Base-by-base conservation (phyloP, 306 rosid genomes). In the Glycine soja region DNA sequence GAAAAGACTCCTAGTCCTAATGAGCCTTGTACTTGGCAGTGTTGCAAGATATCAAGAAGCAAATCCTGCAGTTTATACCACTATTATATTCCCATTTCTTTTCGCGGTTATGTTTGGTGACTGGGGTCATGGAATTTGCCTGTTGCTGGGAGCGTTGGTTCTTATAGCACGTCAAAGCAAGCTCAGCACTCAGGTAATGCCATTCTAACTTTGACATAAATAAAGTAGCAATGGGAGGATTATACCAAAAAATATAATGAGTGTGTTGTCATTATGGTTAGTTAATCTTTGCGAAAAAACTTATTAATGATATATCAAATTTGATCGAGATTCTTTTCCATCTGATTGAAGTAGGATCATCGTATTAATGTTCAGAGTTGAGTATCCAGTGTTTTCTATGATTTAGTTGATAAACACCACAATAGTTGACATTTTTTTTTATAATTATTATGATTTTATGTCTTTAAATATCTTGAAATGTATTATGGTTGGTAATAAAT, bases 81-180 rank as follows among this genome's bases (percentile, higher is more conserved):
- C 80, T 61, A 84, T 93, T 73, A 93, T 91, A 64, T 93, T 93
- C 86, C 98, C 98, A 9, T 93, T 93, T 90, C 95, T 93, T 79
- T 93, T 93, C 40, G 98, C 97, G 59, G 98, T 93, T 76, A 93
- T 93, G 98, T 93, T 91, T 90, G 98, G 98, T 74, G 98, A 93
- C 84, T 93, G 97, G 98, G 98, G 98, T 84, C 98, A 93, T 82
- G 98, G 98, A 84, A 91, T 90, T 83, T 93, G 98, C 87, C 85
- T 93, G 84, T 85, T 93, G 90, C 78, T 93, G 70, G 98, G 98
- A 87, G 95, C 98, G 52, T 72, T 93, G 75, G 53, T 91, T 89
- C 98, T 93, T 72, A 86, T 93, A 83, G 98, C 98, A 68, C 90
- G 88, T 67, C 91, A 91, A 84, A 93, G 85, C 80, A 93, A 90